Base-by-base conservation (phyloP, 2,329 filamentous ascomycete species). In the Aureobasidium pullulans region DNA sequence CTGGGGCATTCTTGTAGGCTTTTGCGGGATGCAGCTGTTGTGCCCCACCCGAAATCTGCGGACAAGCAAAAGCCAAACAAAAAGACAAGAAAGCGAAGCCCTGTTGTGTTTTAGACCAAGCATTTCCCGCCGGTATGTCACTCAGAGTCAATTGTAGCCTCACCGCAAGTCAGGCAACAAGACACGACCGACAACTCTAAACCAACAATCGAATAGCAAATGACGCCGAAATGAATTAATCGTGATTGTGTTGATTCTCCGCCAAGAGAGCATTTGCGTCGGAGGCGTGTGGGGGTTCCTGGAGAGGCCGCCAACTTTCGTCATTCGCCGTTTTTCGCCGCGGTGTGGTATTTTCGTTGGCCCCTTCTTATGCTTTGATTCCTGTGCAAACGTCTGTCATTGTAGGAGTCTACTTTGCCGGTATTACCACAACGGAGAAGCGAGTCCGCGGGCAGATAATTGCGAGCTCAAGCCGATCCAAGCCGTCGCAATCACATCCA, bases 281-380 rank as follows among this genome's bases (percentile, higher is more conserved):
- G 15, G 49, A 40, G 36, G 49, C 48, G 34, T 28, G 36, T 37
- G 13, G 50, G 50, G 50, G 50, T 54, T 42, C 39, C 39, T 40
- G 48, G 36, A 52, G 23, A 52, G 50, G 19, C 28, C 10, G 50
- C 28, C 50, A 43, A 39, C 34, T 31, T 15, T 37, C 48, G 34
- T 50, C 16, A 50, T 53, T 28, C 48, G 23, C 36, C 49, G 49
- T 53, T 54, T 54, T 43, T 54, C 39, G 36, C 50, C 50, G 50
- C 50, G 16, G 37, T 54, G n/a, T 54, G 36, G 50, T 43, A 54
- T 43, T 54, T 54, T 34, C n/a, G 16, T 52, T 5, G 7, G 29
- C 48, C 4, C 13, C 36, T 29, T 28, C 15, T n/a, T 50, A 36
- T 9, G 29, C 15, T 23, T 29, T 13, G 11, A 31, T 52, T 15